Base-by-base conservation (phyloP, 371 early-diverging fungal species). In the Blyttiomyces sp. region DNA sequence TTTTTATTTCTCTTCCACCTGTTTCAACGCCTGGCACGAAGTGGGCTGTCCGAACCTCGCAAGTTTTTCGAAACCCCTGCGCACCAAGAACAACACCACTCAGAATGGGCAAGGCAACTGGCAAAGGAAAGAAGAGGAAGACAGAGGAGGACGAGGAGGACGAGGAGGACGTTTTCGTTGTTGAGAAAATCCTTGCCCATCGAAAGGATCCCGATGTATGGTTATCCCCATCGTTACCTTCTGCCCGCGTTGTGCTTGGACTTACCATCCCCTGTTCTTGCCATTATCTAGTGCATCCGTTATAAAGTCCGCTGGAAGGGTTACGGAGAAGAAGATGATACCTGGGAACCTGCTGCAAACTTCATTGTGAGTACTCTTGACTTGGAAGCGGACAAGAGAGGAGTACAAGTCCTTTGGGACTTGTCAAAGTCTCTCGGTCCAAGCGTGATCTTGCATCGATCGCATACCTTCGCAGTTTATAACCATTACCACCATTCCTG, bases 181-280 rank as follows among this genome's bases (percentile, higher is more conserved):
- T 85, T 23, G 83, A 85, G 61, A 63, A 57, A 45, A 77, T 85
- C 32, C 39, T 84, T 19, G 68, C 66, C 44, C 66, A 69, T 55
- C 55, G 68, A 43, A 42, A 46, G 64, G 56, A 44, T 7, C 27
- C 26, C 11, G 27, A 34, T 5, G 19, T 11, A 52, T 11, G 6
- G 4, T 27, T 32, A 13, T 4, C 33, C 6, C 6, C 36, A 3
- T 4, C 43, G 31, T n/a, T 9, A 31, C 31, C 39, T 43, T 7
- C 24, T 60, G 23, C 5, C n/a, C 26, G 17, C 28, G 24, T 13
- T 50, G 21, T 36, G 11, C 49, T 66, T 28, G 75, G 79, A 16
- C 7, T 24, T 4, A 21, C 54, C 42, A 26, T 4, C 35, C 13
- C 35, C 43, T 19, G 48, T 11, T 48, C 48, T 48, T n/a, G n/a